Evolutionary conservation across 2,329 filamentous ascomycete species (phyloP), one percentile per base, ranked within the genome.

Genomic region (Eutypella sp.): DNA sequence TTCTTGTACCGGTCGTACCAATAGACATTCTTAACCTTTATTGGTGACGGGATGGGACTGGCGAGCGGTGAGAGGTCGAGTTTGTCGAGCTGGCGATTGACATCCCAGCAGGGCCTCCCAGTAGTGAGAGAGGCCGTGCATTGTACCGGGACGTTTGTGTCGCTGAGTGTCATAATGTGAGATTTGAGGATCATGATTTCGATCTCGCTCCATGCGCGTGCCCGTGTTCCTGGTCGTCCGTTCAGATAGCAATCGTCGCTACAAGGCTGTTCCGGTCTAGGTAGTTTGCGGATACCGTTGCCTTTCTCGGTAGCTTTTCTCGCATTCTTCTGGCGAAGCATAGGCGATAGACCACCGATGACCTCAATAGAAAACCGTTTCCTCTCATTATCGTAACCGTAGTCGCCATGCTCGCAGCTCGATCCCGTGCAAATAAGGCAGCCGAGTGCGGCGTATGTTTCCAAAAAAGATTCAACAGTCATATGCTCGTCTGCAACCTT

Each of bases 351-450:
- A 13, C 67, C 65, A 11, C 61, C 66, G n/a, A 65, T 60, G 43
- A 61, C 57, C 31, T 74, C 71, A n/a, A 80, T 65, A 3, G 75
- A 78, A 54, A 81, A 76, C 3, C 72, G 65, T 40, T 71, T 75
- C 27, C 74, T 70, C 54, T 79, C 76, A 48, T 77, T 76, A 42
- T 75, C 73, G 6, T 64, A 59, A 45, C 78, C 74, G 42, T 79
- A 81, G 44, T 81, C 78, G 39, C 78, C 79, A 50, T 82, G 79
- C 55, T 82, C 79, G 48, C 79, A 82, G 11, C 78, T 79, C 57
- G 81, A 74, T 42, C 76, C 76, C 55, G 72, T 77, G 61, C 79
- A 82, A 42, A 81, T 73, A n/a, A 79, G 62, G 53, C 79, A 82
- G 11, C 75, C 75, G 15, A 82, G 67, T 9, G 77, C 68, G 25